Evolutionary conservation across 345 rosid species (phyloP), one percentile per base, ranked within the genome.

Genomic region (Aquilaria sinensis): DNA sequence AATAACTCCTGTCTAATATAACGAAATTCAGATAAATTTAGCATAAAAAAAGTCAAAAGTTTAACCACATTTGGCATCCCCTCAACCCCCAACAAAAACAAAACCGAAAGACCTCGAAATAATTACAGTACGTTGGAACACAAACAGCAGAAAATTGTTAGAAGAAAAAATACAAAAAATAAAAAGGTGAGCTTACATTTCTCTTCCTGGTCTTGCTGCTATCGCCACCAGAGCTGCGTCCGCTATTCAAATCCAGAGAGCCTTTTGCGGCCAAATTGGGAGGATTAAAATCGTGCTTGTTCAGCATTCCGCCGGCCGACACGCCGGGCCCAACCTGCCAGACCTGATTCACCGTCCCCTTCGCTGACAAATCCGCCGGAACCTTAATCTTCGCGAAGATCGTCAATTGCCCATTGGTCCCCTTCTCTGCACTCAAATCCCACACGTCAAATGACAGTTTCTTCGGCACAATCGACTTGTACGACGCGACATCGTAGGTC

Each of bases 291-390:
- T 29, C 78, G 50, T 87, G 88, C 45, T 58, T 71, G 8, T 10
- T 64, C 53, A 72, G 64, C 45, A 0, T 11, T 2, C 80, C 84
- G 5, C 33, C 43, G 0, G 73, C 34, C 31, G 47, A 58, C 2
- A 78, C 67, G 9, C 60, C 43, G 23, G 90, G 83, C 31, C 96
- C 98, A 0, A 89, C 80, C 67, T 92, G 95, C 98, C 98, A 92
- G 10, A 89, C 89, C 74, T 89, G 95, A 68, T 92, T 83, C 4
- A 87, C 61, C 46, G 71, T 74, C 47, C 80, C 81, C 8, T 53
- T 69, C n/a, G 78, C 75, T 29, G 75, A 81, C 29, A 78, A 72
- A 47, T 73, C 73, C 51, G 76, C 80, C 60, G 98, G 88, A 48
- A 92, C 74, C 68, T 89, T 80, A 46, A 92, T 60, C 14, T 74